phyloP scores from a whole-genome alignment of 2,329 filamentous ascomycete species.

The Helotiales sp. region DNA sequence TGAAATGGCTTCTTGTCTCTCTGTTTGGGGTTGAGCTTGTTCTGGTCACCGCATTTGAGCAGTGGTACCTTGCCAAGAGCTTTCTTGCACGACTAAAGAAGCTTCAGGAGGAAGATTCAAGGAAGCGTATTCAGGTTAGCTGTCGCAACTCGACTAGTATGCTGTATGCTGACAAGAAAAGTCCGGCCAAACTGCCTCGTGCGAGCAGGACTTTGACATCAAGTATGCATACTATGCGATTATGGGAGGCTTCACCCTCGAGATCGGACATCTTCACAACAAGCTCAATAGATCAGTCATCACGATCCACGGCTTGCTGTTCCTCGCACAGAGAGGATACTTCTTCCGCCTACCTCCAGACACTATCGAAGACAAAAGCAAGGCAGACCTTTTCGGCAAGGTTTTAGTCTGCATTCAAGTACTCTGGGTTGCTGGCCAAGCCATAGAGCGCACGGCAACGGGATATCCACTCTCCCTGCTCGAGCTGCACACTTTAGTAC shows the following conservation, averaged over 20 bases:
- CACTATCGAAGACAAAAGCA: not conserved
- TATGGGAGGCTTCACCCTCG: conserved; percentile 2
- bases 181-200: too few species aligned
- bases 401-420: not conserved
- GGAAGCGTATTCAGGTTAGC: not conserved
- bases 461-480: not conserved
- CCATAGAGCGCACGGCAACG: not conserved
- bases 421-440: not conserved
- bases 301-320: not conserved
- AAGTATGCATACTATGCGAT: not conserved
- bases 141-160: not conserved
- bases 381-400: not conserved
- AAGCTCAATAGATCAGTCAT: not conserved
- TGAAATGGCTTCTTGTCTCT: not conserved
- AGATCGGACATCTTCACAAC: conserved; percentile 5
- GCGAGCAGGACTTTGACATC: too few species aligned
- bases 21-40: not conserved
- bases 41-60: not conserved
- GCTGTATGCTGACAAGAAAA: too few species aligned
- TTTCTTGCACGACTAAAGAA: not conserved
- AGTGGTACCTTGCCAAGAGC: not conserved
- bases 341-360: not conserved
- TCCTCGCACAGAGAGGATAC: not conserved
- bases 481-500: conserved; percentile 1
- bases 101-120: not conserved